These are phyloP conservation scores for Ganoderma resinaceum DNA, from an alignment of 1,284 basidiomycete species.

Conservation along the genomic window DNA sequence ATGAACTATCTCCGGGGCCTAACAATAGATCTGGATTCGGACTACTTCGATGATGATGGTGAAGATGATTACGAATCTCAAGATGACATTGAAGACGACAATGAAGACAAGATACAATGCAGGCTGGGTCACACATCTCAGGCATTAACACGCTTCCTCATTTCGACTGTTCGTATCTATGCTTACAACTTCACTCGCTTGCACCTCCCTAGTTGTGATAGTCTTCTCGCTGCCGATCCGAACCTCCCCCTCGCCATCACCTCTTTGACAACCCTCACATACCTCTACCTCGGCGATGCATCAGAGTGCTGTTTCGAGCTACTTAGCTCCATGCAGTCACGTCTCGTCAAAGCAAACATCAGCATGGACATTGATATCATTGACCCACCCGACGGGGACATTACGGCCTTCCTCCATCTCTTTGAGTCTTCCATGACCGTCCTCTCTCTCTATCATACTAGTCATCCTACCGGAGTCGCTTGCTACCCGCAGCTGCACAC, in stretches of 20 bases:
- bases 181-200: constrained; percentile 1
- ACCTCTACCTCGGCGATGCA: not conserved
- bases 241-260: not conserved
- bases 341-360: not conserved
- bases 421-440: not conserved
- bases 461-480: not conserved
- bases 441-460: not conserved
- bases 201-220: not conserved
- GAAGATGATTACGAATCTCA: not conserved
- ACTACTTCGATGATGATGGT: not conserved
- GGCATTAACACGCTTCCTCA: not conserved
- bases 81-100: too few relatives aligned
- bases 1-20: not conserved
- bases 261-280: constrained; percentile 1
- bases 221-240: not conserved
- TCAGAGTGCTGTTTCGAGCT: not conserved
- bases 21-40: not conserved
- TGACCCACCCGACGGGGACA: not conserved
- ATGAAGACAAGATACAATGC: not conserved
- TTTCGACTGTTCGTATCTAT: not conserved
- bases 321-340: not conserved
- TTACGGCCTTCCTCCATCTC: not conserved
- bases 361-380: not conserved
- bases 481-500: not conserved
- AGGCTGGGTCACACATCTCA: not conserved